These are phyloP conservation scores for Yarrowia bubula DNA, from an alignment of 805 yeast genomes.

Conservation along the genomic window DNA sequence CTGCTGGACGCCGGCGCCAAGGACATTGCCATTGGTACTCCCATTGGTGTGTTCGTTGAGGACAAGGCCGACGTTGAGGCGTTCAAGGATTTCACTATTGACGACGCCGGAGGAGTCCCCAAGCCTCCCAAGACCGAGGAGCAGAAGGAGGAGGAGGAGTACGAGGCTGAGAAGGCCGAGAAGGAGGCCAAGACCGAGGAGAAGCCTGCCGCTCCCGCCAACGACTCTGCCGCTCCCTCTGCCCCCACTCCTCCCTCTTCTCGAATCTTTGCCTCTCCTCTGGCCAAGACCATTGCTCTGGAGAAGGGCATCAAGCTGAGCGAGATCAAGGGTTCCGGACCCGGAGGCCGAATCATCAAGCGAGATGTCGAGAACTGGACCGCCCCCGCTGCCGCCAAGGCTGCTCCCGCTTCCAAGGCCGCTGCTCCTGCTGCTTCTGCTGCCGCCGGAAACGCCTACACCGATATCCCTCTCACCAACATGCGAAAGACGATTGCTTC, in stretches of 20 bases:
- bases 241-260: constrained; percentile 45
- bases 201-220: constrained; percentile 24
- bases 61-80: constrained; percentile 80
- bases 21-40: constrained; percentile 90
- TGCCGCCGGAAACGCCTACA: constrained; percentile 58
- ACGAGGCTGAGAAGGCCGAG: constrained; percentile 36
- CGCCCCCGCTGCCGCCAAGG: constrained; percentile 41
- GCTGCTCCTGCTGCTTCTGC: constrained; percentile 44
- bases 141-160: constrained; percentile 38
- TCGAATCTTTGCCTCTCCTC: constrained; percentile 90
- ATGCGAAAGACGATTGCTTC: constrained; percentile 94
- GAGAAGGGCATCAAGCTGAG: constrained; percentile 88
- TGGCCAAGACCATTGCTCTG: constrained; percentile 88
- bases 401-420: constrained; percentile 37
- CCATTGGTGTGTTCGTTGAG: constrained; percentile 96
- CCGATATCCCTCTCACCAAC: constrained; percentile 79
- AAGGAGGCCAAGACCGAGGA: constrained; percentile 28
- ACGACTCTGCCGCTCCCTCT: constrained; percentile 30
- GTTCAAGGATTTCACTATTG: constrained; percentile 78
- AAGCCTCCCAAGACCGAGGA: constrained; percentile 45
- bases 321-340: constrained; percentile 88
- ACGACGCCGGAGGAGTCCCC: constrained; percentile 67
- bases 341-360: constrained; percentile 89
- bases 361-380: constrained; percentile 79
- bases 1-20: constrained; percentile 79